Percentiles rank a stretch among this genome's conserved stretches.
Conservation (phyloP, 257 asterid genomes). For the Solanum chmielewskii region DNA sequence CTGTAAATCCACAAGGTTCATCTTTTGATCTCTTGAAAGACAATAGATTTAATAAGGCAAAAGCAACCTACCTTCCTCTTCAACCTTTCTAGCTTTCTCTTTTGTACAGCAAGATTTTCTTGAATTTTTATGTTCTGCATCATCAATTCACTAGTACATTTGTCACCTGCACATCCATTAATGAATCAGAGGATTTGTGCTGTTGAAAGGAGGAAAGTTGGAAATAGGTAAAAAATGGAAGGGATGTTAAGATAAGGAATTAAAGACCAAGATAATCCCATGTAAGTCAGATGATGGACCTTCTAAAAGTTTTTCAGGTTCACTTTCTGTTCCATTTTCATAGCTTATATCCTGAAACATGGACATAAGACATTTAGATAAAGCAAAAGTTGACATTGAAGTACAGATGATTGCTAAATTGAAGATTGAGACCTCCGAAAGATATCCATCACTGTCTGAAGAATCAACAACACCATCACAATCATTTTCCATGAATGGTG, state of each 20-base stretch:
- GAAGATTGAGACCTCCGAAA: slow-evolving; percentile 64
- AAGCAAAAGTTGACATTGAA: slow-evolving; percentile 5
- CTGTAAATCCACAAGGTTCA: neutral
- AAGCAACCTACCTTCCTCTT: slow-evolving; percentile 49
- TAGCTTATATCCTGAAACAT: slow-evolving; percentile 43
- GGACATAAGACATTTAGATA: slow-evolving; percentile 6
- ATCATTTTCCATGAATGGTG: slow-evolving; percentile 42
- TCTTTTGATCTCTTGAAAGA: neutral
- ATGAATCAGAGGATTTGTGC: neutral
- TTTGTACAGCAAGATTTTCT: slow-evolving; percentile 41
- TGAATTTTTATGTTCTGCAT: slow-evolving; percentile 43
- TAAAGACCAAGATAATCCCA: neutral
- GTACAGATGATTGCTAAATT: slow-evolving; percentile 8
- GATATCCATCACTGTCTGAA: slow-evolving; percentile 94
- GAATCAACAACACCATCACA: slow-evolving; percentile 33
- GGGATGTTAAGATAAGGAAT: neutral
- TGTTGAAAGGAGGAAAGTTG: neutral
- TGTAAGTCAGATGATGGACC: slow-evolving; percentile 23
- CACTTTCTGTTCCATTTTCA: slow-evolving; percentile 26
- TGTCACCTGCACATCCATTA: slow-evolving; percentile 35
- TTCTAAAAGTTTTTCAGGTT: slow-evolving; percentile 23
- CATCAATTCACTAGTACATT: slow-evolving; percentile 28
- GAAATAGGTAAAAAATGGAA: neutral
- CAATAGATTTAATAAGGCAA: neutral
- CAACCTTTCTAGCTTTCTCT: slow-evolving; percentile 63